A percentile compares a stretch with the other conserved stretches of the same genome.
phyloP scores from a whole-genome alignment of 345 rosid species.

The Microcos paniculata region DNA sequence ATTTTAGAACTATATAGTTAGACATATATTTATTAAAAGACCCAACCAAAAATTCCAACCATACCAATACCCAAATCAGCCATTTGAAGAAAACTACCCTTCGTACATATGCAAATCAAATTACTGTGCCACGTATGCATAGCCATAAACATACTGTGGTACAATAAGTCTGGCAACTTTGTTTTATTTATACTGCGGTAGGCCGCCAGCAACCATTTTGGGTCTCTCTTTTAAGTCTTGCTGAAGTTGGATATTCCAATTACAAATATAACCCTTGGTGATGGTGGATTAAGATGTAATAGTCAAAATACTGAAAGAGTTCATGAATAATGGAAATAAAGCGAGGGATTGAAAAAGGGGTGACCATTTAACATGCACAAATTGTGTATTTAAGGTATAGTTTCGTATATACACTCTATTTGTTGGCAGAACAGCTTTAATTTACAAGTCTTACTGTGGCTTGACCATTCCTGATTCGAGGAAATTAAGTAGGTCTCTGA shows the following conservation, averaged over 20 bases:
- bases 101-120: too few species aligned
- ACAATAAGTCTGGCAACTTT: not conserved
- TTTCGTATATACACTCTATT: not conserved
- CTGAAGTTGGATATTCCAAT: not conserved
- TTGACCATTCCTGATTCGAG: not conserved
- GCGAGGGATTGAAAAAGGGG: not conserved
- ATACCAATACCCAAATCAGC: not conserved
- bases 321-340: not conserved
- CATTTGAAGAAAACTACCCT: not conserved
- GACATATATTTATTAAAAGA: not conserved
- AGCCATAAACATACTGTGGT: not conserved
- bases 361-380: not conserved
- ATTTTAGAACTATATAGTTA: not conserved
- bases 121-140: too few species aligned
- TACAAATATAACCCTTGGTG: not conserved
- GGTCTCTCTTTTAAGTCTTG: not conserved
- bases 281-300: not conserved
- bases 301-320: not conserved
- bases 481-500: not conserved
- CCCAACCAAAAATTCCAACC: not conserved
- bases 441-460: not conserved
- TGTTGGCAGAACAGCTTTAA: not conserved
- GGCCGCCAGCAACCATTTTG: not conserved
- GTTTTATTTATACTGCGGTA: not conserved
- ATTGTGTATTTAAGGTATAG: not conserved